Percentiles rank a stretch among this genome's conserved stretches.
phyloP scores from a whole-genome alignment of 495 filamentous ascomycete species.

The Letharia columbiana region DNA sequence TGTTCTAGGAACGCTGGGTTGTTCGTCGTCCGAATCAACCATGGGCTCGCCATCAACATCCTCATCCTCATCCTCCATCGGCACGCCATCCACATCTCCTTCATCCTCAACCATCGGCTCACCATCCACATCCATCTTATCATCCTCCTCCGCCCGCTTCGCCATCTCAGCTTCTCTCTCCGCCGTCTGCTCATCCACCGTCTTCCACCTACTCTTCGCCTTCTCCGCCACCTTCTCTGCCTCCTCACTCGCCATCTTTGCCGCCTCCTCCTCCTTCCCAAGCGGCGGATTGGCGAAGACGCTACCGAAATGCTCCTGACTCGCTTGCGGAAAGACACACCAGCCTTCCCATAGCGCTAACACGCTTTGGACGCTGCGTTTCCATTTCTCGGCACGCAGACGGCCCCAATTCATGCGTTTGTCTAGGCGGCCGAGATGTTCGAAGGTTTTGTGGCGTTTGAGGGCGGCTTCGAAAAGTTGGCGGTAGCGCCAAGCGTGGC shows the following conservation, averaged over 20 bases:
- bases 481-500: slow-evolving; percentile 86
- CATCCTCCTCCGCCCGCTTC: slow-evolving; percentile 19
- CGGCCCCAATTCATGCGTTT: slow-evolving; percentile 74
- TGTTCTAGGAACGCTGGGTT: slow-evolving; percentile 24
- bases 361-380: slow-evolving; percentile 63
- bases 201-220: slow-evolving; percentile 61
- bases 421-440: slow-evolving; percentile 68
- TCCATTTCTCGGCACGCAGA: slow-evolving; percentile 83
- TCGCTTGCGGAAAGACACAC: slow-evolving; percentile 73
- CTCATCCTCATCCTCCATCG: slow-evolving; percentile 50
- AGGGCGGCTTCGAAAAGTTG: slow-evolving; percentile 75
- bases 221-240: slow-evolving; percentile 41
- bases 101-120: slow-evolving; percentile 25
- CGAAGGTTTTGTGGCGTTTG: slow-evolving; percentile 63
- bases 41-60: slow-evolving; percentile 48
- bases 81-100: slow-evolving; percentile 44
- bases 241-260: slow-evolving; percentile 34
- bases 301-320: slow-evolving; percentile 61
- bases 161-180: slow-evolving; percentile 31
- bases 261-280: slow-evolving; percentile 37
- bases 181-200: slow-evolving; percentile 50
- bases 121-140: slow-evolving; percentile 30
- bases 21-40: slow-evolving; percentile 38
- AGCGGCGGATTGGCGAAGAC: slow-evolving; percentile 69
- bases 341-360: slow-evolving; percentile 80